phyloP scores from a whole-genome alignment of 2,329 filamentous ascomycete species.

The Mycogone perniciosa region DNA sequence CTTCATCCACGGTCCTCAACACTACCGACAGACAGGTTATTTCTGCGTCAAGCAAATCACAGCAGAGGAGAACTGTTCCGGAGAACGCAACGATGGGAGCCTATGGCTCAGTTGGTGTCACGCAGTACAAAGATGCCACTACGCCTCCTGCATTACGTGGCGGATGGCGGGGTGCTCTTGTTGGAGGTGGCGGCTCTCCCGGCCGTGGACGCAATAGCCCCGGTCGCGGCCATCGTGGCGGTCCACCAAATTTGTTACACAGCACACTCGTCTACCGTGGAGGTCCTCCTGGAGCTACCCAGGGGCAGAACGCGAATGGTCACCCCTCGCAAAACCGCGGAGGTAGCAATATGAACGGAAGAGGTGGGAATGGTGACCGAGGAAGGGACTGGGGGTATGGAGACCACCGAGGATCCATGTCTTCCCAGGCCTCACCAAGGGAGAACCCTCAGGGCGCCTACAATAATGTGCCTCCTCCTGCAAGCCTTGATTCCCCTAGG shows the following conservation, averaged over 20 bases:
- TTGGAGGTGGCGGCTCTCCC: conserved; percentile 36
- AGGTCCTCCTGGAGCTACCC: conserved; percentile 24
- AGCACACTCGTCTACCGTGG: conserved; percentile 49
- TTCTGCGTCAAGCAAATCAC: conserved; percentile 49
- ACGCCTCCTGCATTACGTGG: conserved; percentile 50
- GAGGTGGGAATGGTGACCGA: conserved; percentile 23
- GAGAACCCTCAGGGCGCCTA: conserved; percentile 32
- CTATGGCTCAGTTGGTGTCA: conserved; percentile 51
- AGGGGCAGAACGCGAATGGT: conserved; percentile 25
- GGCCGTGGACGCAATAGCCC: conserved; percentile 35
- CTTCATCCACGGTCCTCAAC: conserved; percentile 83
- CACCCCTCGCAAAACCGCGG: conserved; percentile 19
- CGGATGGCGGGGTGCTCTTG: conserved; percentile 51
- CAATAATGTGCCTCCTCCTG: conserved; percentile 55
- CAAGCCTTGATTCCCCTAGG: conserved; percentile 43
- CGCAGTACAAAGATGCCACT: conserved; percentile 55
- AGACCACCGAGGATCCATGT: conserved; percentile 18
- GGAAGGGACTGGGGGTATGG: conserved; percentile 26
- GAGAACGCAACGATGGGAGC: conserved; percentile 44
- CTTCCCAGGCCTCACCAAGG: conserved; percentile 10
- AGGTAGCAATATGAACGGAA: conserved; percentile 18
- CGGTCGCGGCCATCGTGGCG: conserved; percentile 32
- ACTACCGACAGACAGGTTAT: conserved; percentile 76
- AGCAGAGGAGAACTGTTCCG: conserved; percentile 44
- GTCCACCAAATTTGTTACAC: conserved; percentile 39